Conservation (phyloP, 805 yeast species). For the Lachancea quebecensis region DNA sequence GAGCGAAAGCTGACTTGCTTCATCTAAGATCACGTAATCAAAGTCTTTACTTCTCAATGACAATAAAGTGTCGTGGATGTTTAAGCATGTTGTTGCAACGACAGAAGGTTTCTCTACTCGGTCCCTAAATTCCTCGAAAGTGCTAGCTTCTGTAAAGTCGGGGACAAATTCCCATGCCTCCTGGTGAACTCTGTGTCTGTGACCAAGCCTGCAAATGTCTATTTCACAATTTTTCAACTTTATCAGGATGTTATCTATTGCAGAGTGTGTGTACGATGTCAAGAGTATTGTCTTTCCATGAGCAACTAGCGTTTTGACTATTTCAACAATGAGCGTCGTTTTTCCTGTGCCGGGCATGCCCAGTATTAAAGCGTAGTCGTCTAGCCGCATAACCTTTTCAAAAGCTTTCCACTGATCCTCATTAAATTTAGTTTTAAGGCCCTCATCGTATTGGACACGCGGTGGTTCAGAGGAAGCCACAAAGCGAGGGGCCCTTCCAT, state of each 20-base stretch:
- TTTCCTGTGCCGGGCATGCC: slow-evolving; percentile 99
- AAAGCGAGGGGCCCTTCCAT: slow-evolving; percentile 28
- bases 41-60: slow-evolving; percentile 43
- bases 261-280: slow-evolving; percentile 89
- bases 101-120: slow-evolving; percentile 54
- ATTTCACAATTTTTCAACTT: slow-evolving; percentile 50
- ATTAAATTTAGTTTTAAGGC: slow-evolving; percentile 40
- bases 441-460: slow-evolving; percentile 18
- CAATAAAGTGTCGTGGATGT: slow-evolving; percentile 37
- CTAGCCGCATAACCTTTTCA: slow-evolving; percentile 50
- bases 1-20: slow-evolving; percentile 91
- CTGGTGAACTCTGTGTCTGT: slow-evolving; percentile 51
- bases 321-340: slow-evolving; percentile 78
- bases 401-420: slow-evolving; percentile 68
- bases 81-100: slow-evolving; percentile 85
- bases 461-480: slow-evolving; percentile 6
- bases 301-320: slow-evolving; percentile 52
- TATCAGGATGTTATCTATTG: slow-evolving; percentile 85
- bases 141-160: slow-evolving; percentile 33
- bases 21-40: slow-evolving; percentile 93
- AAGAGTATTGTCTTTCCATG: slow-evolving; percentile 63
- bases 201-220: slow-evolving; percentile 63
- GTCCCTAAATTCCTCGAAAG: slow-evolving; percentile 40
- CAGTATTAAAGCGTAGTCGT: slow-evolving; percentile 72
- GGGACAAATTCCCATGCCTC: slow-evolving; percentile 50